These are phyloP conservation scores for Cylindrotheca fusiformis DNA, from an alignment of 108 stramenopile species.

Conservation along the genomic window DNA sequence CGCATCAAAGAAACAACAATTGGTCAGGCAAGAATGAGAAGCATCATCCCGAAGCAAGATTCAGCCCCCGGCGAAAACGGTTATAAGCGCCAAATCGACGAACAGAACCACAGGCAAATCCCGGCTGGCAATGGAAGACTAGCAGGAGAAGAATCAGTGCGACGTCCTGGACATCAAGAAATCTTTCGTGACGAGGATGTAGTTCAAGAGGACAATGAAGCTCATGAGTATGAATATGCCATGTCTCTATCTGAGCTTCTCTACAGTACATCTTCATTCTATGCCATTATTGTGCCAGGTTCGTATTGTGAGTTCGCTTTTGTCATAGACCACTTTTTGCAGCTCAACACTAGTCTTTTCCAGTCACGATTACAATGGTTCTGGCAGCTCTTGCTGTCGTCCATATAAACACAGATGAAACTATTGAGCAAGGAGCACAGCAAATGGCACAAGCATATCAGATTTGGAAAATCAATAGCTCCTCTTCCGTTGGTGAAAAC, in stretches of 20 bases:
- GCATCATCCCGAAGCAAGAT: not conserved
- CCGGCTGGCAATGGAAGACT: not conserved
- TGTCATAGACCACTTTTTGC: not conserved
- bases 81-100: not conserved
- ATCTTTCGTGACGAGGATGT: conserved; percentile 20
- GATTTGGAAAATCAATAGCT: conserved; percentile 52
- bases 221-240: conserved; percentile 20
- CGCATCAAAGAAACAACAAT: too few relatives aligned
- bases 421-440: conserved; percentile 47
- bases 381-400: conserved; percentile 79
- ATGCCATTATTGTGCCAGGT: conserved; percentile 81
- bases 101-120: not conserved
- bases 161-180: not conserved
- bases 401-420: conserved; percentile 67
- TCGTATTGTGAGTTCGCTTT: not conserved
- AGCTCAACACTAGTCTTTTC: conserved; percentile 1
- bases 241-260: conserved; percentile 70
- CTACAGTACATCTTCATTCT: conserved; percentile 77
- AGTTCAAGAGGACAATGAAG: conserved; percentile 22
- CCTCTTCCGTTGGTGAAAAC: conserved; percentile 43
- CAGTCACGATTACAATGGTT: conserved; percentile 81
- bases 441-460: conserved; percentile 70
- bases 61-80: not conserved
- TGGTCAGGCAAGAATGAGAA: not conserved
- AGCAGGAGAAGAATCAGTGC: not conserved